Percentiles rank a stretch among this genome's conserved stretches.
phyloP scores from a whole-genome alignment of 495 filamentous ascomycete species.

The Lophiotrema nucula region DNA sequence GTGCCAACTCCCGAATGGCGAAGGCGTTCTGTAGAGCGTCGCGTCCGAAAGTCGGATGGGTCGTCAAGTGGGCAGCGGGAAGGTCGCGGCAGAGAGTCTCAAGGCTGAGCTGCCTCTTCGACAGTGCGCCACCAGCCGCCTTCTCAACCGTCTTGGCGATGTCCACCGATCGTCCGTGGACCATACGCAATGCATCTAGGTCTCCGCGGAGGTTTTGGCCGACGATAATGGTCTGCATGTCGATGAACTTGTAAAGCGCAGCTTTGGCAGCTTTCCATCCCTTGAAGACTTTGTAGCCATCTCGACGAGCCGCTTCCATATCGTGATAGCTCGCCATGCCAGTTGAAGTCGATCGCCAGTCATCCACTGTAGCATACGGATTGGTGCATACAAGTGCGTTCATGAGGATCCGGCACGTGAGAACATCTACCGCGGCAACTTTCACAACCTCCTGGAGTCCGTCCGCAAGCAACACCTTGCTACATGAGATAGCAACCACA shows the following conservation, averaged over 20 bases:
- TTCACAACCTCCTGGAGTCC: conserved; percentile 20
- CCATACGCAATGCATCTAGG: conserved; percentile 46
- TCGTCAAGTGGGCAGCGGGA: neutral
- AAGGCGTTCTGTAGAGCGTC: conserved; percentile 26
- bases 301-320: conserved; percentile 33
- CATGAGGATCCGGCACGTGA: conserved; percentile 50
- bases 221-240: conserved; percentile 48
- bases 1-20: conserved; percentile 22
- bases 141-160: conserved; percentile 19
- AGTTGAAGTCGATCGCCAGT: conserved; percentile 44
- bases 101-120: conserved; percentile 23
- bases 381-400: conserved; percentile 45
- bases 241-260: conserved; percentile 45
- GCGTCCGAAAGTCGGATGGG: conserved; percentile 10
- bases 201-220: conserved; percentile 49
- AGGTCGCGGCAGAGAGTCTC: conserved; percentile 25
- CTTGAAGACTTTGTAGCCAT: conserved; percentile 33
- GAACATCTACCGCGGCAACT: conserved; percentile 47
- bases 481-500: conserved; percentile 19
- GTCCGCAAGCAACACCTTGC: conserved; percentile 11
- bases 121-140: conserved; percentile 18
- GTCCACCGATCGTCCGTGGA: conserved; percentile 48
- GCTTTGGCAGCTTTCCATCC: conserved; percentile 46
- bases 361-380: conserved; percentile 29
- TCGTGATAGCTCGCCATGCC: conserved; percentile 40